Conservation (phyloP, 768 basidiomycete species). For the Lentinula edodes region DNA sequence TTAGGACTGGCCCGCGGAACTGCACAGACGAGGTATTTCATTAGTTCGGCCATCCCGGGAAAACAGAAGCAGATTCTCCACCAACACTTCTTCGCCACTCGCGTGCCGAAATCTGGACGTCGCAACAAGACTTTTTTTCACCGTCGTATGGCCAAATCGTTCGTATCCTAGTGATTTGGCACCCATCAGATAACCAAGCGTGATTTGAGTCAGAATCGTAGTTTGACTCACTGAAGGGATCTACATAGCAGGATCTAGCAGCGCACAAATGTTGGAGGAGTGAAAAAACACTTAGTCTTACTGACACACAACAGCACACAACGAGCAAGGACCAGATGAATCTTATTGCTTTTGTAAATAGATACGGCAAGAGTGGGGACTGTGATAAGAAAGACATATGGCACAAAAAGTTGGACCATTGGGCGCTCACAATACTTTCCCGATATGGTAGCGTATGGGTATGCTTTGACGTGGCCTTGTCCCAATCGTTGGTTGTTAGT, state of each 20-base stretch:
- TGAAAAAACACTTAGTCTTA: background rate
- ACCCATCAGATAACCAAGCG: background rate
- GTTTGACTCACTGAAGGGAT: background rate
- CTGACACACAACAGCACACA: background rate
- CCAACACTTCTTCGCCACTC: background rate
- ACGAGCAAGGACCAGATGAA: background rate
- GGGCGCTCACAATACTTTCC: background rate
- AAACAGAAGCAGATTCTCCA: background rate
- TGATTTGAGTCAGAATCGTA: background rate
- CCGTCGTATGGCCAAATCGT: background rate
- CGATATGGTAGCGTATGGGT: background rate
- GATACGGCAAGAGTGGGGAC: background rate
- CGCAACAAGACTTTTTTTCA: background rate
- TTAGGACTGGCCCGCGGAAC: background rate
- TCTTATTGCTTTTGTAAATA: background rate
- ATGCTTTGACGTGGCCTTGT: conserved; percentile 1
- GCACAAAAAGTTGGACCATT: background rate
- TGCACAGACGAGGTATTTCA: background rate
- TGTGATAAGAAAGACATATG: background rate
- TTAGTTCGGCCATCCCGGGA: background rate
- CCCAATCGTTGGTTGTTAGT: background rate
- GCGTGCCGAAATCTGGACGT: background rate
- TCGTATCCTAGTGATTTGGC: background rate
- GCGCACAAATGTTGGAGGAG: background rate
- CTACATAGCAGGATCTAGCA: background rate